Conservation (phyloP, 768 basidiomycete genomes). For the Suillus paluster region DNA sequence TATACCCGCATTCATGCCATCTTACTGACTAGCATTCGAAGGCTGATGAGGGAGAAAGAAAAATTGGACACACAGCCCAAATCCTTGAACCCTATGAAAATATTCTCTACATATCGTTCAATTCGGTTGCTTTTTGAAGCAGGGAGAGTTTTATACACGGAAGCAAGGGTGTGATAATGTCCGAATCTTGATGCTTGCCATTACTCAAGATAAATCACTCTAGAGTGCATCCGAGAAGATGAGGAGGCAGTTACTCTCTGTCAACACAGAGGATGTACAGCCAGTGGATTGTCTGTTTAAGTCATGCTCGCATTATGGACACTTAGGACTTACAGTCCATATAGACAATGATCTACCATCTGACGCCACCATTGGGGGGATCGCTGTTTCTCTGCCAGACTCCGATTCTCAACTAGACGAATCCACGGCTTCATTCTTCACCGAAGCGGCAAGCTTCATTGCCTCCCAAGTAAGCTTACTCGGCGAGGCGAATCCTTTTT, state of each 20-base stretch:
- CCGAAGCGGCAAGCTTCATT: conserved; percentile 3
- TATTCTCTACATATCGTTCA: conserved; percentile 9
- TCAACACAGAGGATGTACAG: conserved; percentile 12
- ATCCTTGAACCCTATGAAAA: conserved; percentile 12
- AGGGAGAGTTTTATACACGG: conserved; percentile 2
- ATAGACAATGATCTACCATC: conserved; percentile 4
- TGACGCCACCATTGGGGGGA: neutral
- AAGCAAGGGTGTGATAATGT: conserved; percentile 11
- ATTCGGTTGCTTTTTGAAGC: conserved; percentile 9
- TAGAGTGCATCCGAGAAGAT: conserved; percentile 18
- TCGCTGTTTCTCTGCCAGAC: conserved; percentile 10
- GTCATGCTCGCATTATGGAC: neutral
- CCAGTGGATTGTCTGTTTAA: neutral
- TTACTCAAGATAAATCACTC: neutral
- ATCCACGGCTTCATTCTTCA: neutral
- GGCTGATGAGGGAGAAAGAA: neutral
- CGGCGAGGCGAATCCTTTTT: neutral
- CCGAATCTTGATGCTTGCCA: neutral
- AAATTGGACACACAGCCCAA: conserved; percentile 5
- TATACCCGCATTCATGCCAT: neutral
- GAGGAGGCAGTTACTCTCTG: conserved; percentile 7
- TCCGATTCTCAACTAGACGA: conserved; percentile 11
- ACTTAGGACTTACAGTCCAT: neutral
- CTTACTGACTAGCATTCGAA: neutral
- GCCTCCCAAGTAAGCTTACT: neutral